phyloP scores from a whole-genome alignment of 805 yeast genomes.

The Metschnikowia cerradonensis region DNA sequence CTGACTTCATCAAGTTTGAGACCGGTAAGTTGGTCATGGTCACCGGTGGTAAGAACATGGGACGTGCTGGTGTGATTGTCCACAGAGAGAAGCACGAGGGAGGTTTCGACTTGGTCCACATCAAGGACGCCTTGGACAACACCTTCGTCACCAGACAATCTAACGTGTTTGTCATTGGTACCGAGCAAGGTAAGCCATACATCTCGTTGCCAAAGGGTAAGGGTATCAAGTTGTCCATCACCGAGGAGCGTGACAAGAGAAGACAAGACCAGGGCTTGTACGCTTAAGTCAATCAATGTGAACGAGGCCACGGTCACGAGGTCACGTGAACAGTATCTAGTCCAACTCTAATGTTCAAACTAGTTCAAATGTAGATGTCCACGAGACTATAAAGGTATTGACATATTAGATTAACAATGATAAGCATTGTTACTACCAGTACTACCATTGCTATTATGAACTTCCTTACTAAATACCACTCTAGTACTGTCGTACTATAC shows the following conservation, averaged over 20 bases:
- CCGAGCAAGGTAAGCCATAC: slow-evolving; percentile 87
- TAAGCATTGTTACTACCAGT: too few relatives aligned
- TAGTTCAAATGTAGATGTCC: too few relatives aligned
- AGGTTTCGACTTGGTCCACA: slow-evolving; percentile 96
- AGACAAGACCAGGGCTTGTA: slow-evolving; percentile 59
- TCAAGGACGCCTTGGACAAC: slow-evolving; percentile 93
- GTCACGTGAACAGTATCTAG: too few relatives aligned
- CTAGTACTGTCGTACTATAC: too few relatives aligned
- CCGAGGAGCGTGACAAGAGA: slow-evolving; percentile 98
- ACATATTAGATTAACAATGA: too few relatives aligned
- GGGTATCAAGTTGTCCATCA: slow-evolving; percentile 92
- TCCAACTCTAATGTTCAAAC: too few relatives aligned
- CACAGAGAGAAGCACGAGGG: slow-evolving; percentile 98
- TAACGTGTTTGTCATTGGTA: slow-evolving; percentile 89
- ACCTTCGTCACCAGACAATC: slow-evolving; percentile 86
- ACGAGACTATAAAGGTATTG: too few relatives aligned
- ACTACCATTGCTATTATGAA: too few relatives aligned
- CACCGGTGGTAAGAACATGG: slow-evolving; percentile 98
- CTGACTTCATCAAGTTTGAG: slow-evolving; percentile 86
- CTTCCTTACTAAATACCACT: too few relatives aligned
- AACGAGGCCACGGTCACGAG: not conserved
- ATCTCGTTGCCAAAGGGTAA: slow-evolving; percentile 96
- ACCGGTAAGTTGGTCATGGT: slow-evolving; percentile 86
- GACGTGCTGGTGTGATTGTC: slow-evolving; percentile 92
- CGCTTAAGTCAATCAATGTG: not conserved